Conservation (phyloP, 2,329 filamentous ascomycete species). For the Dactylellina leptospora region DNA sequence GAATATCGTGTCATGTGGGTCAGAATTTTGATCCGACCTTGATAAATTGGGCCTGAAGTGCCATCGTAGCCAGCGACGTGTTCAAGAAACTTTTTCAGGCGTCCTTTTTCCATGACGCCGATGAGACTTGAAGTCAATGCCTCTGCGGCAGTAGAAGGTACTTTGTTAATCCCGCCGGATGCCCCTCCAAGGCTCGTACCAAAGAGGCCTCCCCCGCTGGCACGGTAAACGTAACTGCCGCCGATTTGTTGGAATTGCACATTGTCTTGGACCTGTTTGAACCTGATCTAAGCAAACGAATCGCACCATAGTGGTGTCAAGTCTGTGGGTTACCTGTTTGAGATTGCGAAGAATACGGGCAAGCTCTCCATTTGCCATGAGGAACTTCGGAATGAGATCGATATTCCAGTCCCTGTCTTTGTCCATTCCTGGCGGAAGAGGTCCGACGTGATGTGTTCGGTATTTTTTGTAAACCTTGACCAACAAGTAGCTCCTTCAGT, state of each 20-base stretch:
- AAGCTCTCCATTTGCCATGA: slow-evolving; percentile 98
- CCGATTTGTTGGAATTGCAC: slow-evolving; percentile 65
- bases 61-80: slow-evolving; percentile 56
- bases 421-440: slow-evolving; percentile 33
- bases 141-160: slow-evolving; percentile 90
- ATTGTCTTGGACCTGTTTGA: slow-evolving; percentile 52
- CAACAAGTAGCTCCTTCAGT: slow-evolving; percentile 33
- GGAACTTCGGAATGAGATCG: slow-evolving; percentile 95
- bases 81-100: slow-evolving; percentile 79
- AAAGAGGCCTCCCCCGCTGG: slow-evolving; percentile 65
- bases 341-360: slow-evolving; percentile 98
- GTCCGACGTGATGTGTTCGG: slow-evolving; percentile 26
- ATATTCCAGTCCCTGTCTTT: slow-evolving; percentile 77
- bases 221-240: slow-evolving; percentile 95
- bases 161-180: slow-evolving; percentile 67
- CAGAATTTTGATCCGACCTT: slow-evolving; percentile 36
- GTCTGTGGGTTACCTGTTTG: slow-evolving; percentile 76
- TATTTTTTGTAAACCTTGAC: slow-evolving; percentile 45
- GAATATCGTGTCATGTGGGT: slow-evolving; percentile 61
- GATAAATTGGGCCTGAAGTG: slow-evolving; percentile 23
- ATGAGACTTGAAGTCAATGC: slow-evolving; percentile 91
- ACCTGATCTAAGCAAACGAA: neutral
- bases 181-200: neutral
- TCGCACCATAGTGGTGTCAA: too few species aligned
- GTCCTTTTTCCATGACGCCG: slow-evolving; percentile 96